phyloP scores from a whole-genome alignment of 1,284 basidiomycete genomes.

The Leccinum fallax region DNA sequence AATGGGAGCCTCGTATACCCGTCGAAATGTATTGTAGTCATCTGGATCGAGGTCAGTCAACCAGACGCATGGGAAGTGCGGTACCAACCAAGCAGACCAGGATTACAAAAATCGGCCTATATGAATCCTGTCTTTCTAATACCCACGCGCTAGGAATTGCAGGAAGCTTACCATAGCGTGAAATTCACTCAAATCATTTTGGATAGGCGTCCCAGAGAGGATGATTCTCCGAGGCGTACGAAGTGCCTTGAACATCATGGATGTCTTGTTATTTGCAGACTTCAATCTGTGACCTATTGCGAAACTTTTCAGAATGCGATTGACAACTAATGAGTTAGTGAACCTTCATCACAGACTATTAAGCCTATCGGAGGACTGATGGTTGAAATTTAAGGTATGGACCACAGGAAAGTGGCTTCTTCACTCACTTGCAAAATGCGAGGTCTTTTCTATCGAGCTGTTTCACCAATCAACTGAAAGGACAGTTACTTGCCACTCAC shows the following conservation, averaged over 20 bases:
- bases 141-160: not conserved
- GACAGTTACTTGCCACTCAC: conserved; percentile 42
- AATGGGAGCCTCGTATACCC: conserved; percentile 89
- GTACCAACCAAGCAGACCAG: conserved; percentile 74
- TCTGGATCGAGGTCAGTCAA: conserved; percentile 41
- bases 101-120: conserved; percentile 92
- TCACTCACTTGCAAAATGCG: conserved; percentile 61
- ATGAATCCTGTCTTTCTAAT: not conserved
- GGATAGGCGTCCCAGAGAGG: conserved; percentile 95
- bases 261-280: conserved; percentile 91
- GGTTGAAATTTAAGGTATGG: not conserved
- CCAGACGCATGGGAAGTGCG: conserved; percentile 4
- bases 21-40: conserved; percentile 74
- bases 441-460: conserved; percentile 52
- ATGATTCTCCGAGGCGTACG: conserved; percentile 79
- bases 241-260: conserved; percentile 84
- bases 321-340: conserved; percentile 8
- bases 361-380: conserved; percentile 85
- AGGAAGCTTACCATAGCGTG: conserved; percentile 81
- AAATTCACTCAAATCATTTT: conserved; percentile 96
- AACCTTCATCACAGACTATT: conserved; percentile 95
- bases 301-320: not conserved
- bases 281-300: conserved; percentile 87
- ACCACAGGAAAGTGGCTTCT: not conserved
- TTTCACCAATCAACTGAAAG: conserved; percentile 7